These are phyloP conservation scores for Scenedesmus sp. DNA, from an alignment of 163 green algal genomes.

Conservation along the genomic window DNA sequence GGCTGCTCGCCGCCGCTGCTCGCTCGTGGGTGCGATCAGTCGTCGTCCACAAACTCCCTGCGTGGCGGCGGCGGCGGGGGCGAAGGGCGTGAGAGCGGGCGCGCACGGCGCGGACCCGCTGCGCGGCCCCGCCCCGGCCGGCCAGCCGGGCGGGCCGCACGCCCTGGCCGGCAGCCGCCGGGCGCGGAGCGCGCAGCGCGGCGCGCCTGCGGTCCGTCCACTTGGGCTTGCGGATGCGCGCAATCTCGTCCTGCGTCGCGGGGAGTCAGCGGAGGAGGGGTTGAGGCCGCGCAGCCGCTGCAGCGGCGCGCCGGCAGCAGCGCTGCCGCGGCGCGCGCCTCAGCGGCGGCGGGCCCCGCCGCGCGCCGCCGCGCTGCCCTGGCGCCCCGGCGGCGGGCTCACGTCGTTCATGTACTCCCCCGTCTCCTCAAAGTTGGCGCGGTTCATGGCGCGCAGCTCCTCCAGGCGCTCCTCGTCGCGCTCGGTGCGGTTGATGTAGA, in stretches of 20 bases:
- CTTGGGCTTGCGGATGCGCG: slow-evolving; percentile 68
- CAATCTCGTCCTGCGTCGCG: slow-evolving; percentile 69
- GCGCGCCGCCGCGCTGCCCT: too few species aligned
- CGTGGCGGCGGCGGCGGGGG: not conserved
- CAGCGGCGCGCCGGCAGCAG: not conserved
- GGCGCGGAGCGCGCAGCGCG: too few species aligned
- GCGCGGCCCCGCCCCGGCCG: too few species aligned
- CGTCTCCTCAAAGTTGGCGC: slow-evolving; percentile 66
- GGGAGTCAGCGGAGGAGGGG: too few species aligned
- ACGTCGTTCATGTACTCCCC: slow-evolving; percentile 79
- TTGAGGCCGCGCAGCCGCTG: not conserved
- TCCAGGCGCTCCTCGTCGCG: slow-evolving; percentile 75
- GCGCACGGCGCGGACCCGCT: too few species aligned
- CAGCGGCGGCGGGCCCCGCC: not conserved
- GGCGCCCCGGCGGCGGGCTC: too few species aligned
- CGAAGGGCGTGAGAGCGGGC: too few species aligned
- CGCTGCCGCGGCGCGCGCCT: not conserved
- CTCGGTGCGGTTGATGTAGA: slow-evolving; percentile 72
- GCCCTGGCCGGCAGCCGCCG: too few species aligned
- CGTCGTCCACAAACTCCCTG: slow-evolving; percentile 49
- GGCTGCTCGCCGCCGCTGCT: too few species aligned
- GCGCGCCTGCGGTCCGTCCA: slow-evolving; percentile 74
- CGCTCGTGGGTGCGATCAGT: slow-evolving; percentile 15
- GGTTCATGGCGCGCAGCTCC: slow-evolving; percentile 73
- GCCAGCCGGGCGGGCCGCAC: too few species aligned